Conservation (phyloP, 2,329 filamentous ascomycete species). For the Lecanicillium sp. region DNA sequence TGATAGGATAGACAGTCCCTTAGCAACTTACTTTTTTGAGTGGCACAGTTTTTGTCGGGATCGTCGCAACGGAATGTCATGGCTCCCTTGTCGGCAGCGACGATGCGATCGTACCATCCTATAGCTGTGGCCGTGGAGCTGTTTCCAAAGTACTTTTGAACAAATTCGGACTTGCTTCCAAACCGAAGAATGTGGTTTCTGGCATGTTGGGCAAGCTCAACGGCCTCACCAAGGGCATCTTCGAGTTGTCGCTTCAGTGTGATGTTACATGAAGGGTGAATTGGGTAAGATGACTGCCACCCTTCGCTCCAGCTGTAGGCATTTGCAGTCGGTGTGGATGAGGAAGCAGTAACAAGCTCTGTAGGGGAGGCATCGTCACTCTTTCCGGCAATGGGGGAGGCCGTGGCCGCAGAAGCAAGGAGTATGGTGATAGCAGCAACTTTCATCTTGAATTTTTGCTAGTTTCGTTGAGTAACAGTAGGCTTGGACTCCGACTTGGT, state of each 20-base stretch:
- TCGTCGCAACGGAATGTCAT: slow-evolving; percentile 62
- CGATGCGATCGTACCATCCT: slow-evolving; percentile 54
- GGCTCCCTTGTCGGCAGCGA: slow-evolving; percentile 46
- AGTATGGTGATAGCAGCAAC: slow-evolving; percentile 12
- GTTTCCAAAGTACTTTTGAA: slow-evolving; percentile 59
- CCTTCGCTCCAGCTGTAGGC: slow-evolving; percentile 24
- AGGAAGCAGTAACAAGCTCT: slow-evolving; percentile 9
- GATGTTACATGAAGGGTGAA: slow-evolving; percentile 58
- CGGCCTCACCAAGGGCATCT: slow-evolving; percentile 48
- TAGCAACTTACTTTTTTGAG: slow-evolving; percentile 30
- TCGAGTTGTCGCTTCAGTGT: slow-evolving; percentile 50
- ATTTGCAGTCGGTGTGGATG: slow-evolving; percentile 13
- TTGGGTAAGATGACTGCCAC: slow-evolving; percentile 31
- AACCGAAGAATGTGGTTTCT: slow-evolving; percentile 51
- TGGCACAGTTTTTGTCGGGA: slow-evolving; percentile 54
- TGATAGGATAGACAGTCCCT: neutral
- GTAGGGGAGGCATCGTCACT: slow-evolving; percentile 13
- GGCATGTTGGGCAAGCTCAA: slow-evolving; percentile 50
- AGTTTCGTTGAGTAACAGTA: too few relatives aligned
- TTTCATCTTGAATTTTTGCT: slow-evolving; percentile 6
- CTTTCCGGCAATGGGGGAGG: slow-evolving; percentile 20
- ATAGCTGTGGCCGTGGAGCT: slow-evolving; percentile 47
- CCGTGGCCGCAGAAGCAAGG: slow-evolving; percentile 17
- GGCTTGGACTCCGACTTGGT: too few relatives aligned
- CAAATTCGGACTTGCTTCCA: slow-evolving; percentile 49